Percentiles rank a stretch among this genome's conserved stretches.
These are phyloP conservation scores for Citropsis articulata DNA, from an alignment of 345 rosid genomes.

Conservation along the genomic window DNA sequence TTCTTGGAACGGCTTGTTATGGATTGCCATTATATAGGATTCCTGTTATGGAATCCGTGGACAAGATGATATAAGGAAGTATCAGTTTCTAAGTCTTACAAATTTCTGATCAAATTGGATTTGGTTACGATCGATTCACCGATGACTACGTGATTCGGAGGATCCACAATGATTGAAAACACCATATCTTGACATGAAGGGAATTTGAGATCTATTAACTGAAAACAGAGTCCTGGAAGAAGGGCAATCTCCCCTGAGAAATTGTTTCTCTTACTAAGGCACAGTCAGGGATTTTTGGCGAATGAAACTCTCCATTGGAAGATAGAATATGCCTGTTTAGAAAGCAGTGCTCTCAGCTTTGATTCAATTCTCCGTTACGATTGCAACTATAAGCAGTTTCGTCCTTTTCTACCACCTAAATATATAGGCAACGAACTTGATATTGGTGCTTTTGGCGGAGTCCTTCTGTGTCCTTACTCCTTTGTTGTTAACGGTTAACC, in stretches of 20 bases:
- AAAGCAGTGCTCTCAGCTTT: too few species aligned
- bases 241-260: neutral
- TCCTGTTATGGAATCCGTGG: slow-evolving; percentile 2
- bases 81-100: neutral
- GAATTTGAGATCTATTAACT: neutral
- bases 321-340: neutral
- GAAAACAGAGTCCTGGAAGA: neutral
- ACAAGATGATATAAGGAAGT: neutral
- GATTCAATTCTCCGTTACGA: neutral
- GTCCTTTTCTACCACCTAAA: neutral
- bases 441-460: too few species aligned
- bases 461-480: too few species aligned
- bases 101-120: neutral
- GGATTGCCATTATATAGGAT: neutral
- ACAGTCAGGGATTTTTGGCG: neutral
- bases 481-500: too few species aligned
- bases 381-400: neutral
- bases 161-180: neutral
- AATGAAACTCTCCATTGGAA: neutral
- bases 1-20: slow-evolving; percentile 3
- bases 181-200: neutral
- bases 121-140: neutral
- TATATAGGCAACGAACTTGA: too few species aligned
- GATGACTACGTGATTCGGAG: neutral
- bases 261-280: too few species aligned